phyloP scores from a whole-genome alignment of 495 filamentous ascomycete species.

The Parathielavia appendiculata region DNA sequence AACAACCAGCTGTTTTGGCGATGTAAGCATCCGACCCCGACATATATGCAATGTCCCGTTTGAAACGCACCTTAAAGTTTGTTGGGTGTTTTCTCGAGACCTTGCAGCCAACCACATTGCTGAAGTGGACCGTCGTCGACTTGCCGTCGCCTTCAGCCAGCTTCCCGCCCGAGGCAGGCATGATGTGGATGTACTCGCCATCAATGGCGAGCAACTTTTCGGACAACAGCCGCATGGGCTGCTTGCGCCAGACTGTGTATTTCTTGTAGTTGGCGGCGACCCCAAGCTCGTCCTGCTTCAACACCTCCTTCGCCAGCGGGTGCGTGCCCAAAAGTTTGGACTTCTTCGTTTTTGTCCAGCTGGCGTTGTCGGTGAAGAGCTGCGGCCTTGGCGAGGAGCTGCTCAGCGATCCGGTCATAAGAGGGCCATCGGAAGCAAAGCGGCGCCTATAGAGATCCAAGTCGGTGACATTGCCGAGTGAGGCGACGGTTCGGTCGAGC shows the following conservation, averaged over 20 bases:
- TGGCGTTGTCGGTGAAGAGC: slow-evolving; percentile 53
- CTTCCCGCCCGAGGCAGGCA: slow-evolving; percentile 61
- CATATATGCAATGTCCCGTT: not conserved
- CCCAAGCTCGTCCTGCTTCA: slow-evolving; percentile 63
- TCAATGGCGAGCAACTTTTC: slow-evolving; percentile 83
- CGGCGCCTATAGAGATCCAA: slow-evolving; percentile 84
- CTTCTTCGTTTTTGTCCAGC: slow-evolving; percentile 64
- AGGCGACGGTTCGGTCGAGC: slow-evolving; percentile 83
- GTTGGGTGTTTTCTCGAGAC: slow-evolving; percentile 85
- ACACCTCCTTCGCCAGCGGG: slow-evolving; percentile 64
- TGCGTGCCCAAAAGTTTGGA: slow-evolving; percentile 59
- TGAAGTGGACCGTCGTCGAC: slow-evolving; percentile 85
- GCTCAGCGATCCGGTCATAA: slow-evolving; percentile 73
- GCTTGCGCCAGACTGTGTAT: slow-evolving; percentile 87
- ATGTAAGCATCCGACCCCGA: slow-evolving; percentile 15
- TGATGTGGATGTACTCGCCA: slow-evolving; percentile 92
- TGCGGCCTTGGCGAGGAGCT: slow-evolving; percentile 76
- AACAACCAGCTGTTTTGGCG: slow-evolving; percentile 55
- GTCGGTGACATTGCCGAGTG: slow-evolving; percentile 74
- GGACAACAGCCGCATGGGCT: slow-evolving; percentile 86
- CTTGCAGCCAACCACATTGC: slow-evolving; percentile 88
- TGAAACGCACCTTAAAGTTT: slow-evolving; percentile 66
- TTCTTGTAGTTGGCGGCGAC: slow-evolving; percentile 66
- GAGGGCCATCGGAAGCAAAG: slow-evolving; percentile 72
- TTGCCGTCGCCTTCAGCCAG: slow-evolving; percentile 63